These are phyloP conservation scores for Coniochaeta sp. DNA, from an alignment of 2,329 filamentous ascomycete genomes.

Conservation along the genomic window DNA sequence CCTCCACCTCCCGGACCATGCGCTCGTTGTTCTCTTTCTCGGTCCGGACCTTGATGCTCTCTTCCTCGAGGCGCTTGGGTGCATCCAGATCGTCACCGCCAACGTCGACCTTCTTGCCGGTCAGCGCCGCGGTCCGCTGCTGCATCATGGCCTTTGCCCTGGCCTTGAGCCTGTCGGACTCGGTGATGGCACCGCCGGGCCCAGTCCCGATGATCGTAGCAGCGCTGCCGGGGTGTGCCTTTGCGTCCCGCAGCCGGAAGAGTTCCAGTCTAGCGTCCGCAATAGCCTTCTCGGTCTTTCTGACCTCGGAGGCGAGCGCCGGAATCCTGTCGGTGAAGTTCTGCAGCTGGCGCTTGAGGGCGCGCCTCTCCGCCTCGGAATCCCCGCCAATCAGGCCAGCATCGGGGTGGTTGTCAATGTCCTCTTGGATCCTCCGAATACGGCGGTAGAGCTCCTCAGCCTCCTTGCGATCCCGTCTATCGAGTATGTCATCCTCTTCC, in stretches of 20 bases:
- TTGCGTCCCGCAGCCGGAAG: slow-evolving; percentile 89
- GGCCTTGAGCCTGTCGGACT: slow-evolving; percentile 90
- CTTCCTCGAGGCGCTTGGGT: slow-evolving; percentile 80
- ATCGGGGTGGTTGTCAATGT: slow-evolving; percentile 88
- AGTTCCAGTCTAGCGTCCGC: slow-evolving; percentile 86
- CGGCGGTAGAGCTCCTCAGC: slow-evolving; percentile 91
- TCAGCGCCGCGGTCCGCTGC: slow-evolving; percentile 85
- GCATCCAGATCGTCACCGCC: slow-evolving; percentile 68
- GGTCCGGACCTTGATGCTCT: slow-evolving; percentile 69
- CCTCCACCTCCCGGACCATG: slow-evolving; percentile 95
- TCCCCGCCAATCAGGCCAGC: slow-evolving; percentile 62
- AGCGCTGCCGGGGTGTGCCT: slow-evolving; percentile 77
- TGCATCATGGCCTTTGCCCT: slow-evolving; percentile 98
- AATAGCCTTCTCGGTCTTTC: slow-evolving; percentile 85
- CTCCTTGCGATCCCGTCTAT: slow-evolving; percentile 83
- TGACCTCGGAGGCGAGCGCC: slow-evolving; percentile 84
- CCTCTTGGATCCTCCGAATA: slow-evolving; percentile 84
- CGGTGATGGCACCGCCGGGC: slow-evolving; percentile 81
- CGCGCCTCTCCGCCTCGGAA: slow-evolving; percentile 78
- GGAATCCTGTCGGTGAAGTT: slow-evolving; percentile 83
- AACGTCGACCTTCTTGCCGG: slow-evolving; percentile 69
- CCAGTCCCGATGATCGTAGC: slow-evolving; percentile 84
- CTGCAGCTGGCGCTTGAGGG: slow-evolving; percentile 84
- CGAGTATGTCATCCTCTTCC: slow-evolving; percentile 87
- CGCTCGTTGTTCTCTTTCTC: slow-evolving; percentile 92